Conservation (phyloP, 1,284 basidiomycete species). For the Xerocomus cyaneibrunnescens region DNA sequence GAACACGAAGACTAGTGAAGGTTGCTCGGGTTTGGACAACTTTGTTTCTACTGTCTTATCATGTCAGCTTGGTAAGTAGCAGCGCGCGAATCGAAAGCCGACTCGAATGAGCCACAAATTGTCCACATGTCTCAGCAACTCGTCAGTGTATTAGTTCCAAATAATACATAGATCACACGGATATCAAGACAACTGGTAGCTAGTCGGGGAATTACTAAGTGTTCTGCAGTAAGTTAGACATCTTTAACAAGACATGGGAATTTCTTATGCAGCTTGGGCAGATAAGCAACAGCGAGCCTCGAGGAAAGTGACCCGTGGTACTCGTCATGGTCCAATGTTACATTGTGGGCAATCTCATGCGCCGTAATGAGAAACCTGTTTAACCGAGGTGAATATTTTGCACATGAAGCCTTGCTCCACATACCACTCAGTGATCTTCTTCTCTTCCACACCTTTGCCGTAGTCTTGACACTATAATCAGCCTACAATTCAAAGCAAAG, state of each 20-base stretch:
- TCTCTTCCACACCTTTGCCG: background rate
- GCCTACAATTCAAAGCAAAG: no score
- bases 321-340: constrained; percentile 18
- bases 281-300: constrained; percentile 1
- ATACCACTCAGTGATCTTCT: constrained; percentile 13
- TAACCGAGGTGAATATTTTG: background rate
- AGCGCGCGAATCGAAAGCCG: no score
- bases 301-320: constrained; percentile 23
- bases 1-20: no score
- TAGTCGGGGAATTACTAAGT: background rate
- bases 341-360: constrained; percentile 27
- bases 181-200: no score
- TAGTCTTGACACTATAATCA: constrained; percentile 7
- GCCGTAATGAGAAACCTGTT: constrained; percentile 28
- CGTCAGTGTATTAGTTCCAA: no score
- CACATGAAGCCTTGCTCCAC: background rate
- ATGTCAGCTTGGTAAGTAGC: no score
- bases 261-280: background rate
- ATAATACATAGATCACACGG: background rate
- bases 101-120: no score
- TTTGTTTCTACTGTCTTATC: no score
- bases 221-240: background rate
- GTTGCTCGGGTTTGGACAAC: no score
- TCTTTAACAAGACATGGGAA: background rate
- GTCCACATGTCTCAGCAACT: no score